Percentiles rank a stretch among this genome's conserved stretches.
Conservation (phyloP, 2,329 filamentous ascomycete genomes). For the Fusarium beomiforme region DNA sequence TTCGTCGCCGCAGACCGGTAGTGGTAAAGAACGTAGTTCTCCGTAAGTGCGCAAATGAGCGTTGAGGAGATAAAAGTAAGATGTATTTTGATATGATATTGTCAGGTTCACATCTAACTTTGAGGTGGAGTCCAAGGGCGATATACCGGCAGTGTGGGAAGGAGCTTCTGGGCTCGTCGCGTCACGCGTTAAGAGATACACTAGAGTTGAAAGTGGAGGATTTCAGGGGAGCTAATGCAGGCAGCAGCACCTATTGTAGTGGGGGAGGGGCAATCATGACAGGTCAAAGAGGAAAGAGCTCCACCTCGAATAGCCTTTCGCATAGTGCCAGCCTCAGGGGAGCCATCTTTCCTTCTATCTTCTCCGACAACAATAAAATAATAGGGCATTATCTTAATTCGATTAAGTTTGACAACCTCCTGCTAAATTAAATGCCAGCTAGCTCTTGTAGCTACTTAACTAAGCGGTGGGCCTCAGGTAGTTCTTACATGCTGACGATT, state of each 20-base stretch:
- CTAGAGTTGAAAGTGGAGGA: neutral
- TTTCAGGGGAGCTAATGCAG: conserved; percentile 11
- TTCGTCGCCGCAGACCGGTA: neutral
- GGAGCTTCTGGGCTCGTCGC: conserved; percentile 26
- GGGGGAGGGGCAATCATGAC: conserved; percentile 20
- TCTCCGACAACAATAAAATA: neutral
- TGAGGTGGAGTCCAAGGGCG: neutral
- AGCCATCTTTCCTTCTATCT: neutral
- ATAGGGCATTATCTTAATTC: neutral
- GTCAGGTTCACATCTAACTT: neutral
- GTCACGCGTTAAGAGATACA: conserved; percentile 31
- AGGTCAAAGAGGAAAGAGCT: neutral
- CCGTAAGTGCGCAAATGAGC: neutral
- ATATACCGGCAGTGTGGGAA: conserved; percentile 25
- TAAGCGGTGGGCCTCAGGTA: neutral
- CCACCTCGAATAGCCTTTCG: neutral
- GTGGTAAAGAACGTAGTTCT: neutral
- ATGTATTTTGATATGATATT: conserved; percentile 1
- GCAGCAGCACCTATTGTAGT: conserved; percentile 14
- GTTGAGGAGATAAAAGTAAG: neutral
- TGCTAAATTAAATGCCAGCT: neutral
- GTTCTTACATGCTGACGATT: neutral
- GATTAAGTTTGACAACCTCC: too few species aligned
- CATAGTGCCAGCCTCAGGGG: neutral
- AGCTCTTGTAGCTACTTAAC: neutral